These are phyloP conservation scores for Phytophthora ramorum DNA, from an alignment of 352 stramenopile species.

Conservation along the genomic window DNA sequence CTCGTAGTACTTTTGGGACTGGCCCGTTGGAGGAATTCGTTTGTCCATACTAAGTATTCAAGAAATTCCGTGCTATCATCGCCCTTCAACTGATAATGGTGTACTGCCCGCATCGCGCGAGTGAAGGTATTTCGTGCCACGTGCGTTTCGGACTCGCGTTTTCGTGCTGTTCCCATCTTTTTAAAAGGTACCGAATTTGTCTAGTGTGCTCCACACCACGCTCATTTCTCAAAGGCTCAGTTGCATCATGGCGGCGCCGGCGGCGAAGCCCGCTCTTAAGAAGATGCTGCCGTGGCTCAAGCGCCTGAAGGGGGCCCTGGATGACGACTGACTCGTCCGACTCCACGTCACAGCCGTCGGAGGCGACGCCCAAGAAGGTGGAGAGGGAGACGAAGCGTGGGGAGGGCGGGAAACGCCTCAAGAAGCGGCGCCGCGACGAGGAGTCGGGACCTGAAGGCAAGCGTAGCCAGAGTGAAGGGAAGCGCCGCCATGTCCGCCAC, in stretches of 20 bases:
- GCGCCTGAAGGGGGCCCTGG: conserved; percentile 21
- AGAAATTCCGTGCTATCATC: too few species aligned
- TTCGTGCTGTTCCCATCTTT: too few species aligned
- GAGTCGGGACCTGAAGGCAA: neutral
- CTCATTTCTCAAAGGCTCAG: neutral
- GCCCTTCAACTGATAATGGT: too few species aligned
- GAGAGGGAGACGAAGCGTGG: conserved; percentile 3
- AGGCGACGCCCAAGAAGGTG: conserved; percentile 8
- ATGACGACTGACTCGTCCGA: conserved; percentile 42
- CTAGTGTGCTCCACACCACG: too few species aligned
- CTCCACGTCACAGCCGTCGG: conserved; percentile 9
- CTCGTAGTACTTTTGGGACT: too few species aligned
- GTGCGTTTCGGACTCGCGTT: too few species aligned
- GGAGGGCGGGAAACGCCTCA: neutral
- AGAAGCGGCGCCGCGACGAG: conserved; percentile 3
- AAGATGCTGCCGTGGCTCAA: conserved; percentile 36
- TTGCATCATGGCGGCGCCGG: conserved; percentile 3
- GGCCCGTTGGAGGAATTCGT: too few species aligned
- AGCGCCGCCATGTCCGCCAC: neutral
- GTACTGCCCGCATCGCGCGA: too few species aligned
- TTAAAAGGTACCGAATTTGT: too few species aligned
- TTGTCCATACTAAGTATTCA: too few species aligned
- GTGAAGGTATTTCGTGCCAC: too few species aligned
- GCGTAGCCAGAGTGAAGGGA: neutral
- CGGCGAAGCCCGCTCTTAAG: conserved; percentile 1